These are phyloP conservation scores for Cenococcum geophilum DNA, from an alignment of 495 filamentous ascomycete species.

Conservation along the genomic window DNA sequence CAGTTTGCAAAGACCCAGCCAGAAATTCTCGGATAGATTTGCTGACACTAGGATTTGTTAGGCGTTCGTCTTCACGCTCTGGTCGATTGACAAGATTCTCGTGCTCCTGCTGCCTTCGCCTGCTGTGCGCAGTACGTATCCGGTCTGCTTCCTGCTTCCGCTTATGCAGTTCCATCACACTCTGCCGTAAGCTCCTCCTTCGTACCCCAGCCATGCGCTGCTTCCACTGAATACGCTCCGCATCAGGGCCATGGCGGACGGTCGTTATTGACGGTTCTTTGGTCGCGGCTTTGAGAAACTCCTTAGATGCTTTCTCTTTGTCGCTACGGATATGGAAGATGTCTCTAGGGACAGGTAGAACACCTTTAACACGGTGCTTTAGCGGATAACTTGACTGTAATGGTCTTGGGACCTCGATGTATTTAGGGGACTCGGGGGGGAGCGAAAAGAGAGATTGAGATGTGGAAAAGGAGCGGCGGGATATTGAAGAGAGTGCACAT, in stretches of 20 bases:
- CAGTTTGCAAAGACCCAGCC: constrained; percentile 38
- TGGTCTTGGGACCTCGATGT: constrained; percentile 64
- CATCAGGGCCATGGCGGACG: constrained; percentile 32
- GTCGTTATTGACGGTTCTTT: constrained; percentile 30
- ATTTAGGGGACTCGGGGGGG: constrained; percentile 64
- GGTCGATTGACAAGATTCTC: constrained; percentile 46
- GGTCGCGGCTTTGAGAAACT: constrained; percentile 48
- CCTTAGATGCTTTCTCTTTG: constrained; percentile 48
- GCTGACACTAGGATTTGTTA: constrained; percentile 48
- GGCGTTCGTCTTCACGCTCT: constrained; percentile 53
- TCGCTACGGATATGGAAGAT: constrained; percentile 49
- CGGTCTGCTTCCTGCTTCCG: constrained; percentile 49
- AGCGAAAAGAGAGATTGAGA: constrained; percentile 36
- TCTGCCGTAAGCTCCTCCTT: constrained; percentile 57
- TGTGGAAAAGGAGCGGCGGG: constrained; percentile 43
- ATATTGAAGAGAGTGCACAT: constrained; percentile 26
- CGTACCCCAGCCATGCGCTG: constrained; percentile 53
- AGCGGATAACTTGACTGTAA: constrained; percentile 40
- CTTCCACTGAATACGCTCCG: constrained; percentile 57
- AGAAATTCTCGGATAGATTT: constrained; percentile 30
- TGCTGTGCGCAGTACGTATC: constrained; percentile 34
- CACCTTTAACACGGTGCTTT: constrained; percentile 57
- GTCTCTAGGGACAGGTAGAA: constrained; percentile 62
- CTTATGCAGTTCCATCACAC: constrained; percentile 51
- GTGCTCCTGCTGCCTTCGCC: constrained; percentile 40